Percentiles rank a stretch among this genome's conserved stretches.
These are phyloP conservation scores for Camellia sinensis DNA, from an alignment of 148 eudicot genomes.

Conservation along the genomic window DNA sequence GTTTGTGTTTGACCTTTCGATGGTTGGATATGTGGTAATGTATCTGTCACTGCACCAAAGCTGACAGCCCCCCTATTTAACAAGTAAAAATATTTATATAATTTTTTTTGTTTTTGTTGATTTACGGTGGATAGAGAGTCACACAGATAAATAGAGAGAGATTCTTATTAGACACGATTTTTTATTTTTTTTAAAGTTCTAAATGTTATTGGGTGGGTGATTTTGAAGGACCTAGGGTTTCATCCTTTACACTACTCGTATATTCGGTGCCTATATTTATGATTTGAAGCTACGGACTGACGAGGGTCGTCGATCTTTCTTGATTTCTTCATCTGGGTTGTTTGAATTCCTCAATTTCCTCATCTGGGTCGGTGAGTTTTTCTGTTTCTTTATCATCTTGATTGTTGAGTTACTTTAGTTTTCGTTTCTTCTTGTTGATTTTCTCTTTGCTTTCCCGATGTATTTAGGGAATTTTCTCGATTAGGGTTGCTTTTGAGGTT, in stretches of 20 bases:
- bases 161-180: conserved; percentile 13
- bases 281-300: conserved; percentile 25
- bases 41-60: conserved; percentile 27
- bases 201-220: conserved; percentile 26
- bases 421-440: conserved; percentile 8
- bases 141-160: conserved; percentile 6
- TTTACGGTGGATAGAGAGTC: conserved; percentile 22
- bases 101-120: conserved; percentile 13
- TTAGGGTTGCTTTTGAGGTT: conserved; percentile 3
- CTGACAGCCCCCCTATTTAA: conserved; percentile 16
- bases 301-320: conserved; percentile 28
- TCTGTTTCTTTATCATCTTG: conserved; percentile 1
- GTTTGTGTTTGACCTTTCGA: conserved; percentile 24
- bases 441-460: not conserved
- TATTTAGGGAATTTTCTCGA: conserved; percentile 14
- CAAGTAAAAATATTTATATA: conserved; percentile 12
- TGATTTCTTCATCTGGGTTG: conserved; percentile 34
- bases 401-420: not conserved
- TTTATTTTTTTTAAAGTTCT: conserved; percentile 5
- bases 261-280: conserved; percentile 4
- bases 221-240: conserved; percentile 29
- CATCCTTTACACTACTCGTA: conserved; percentile 20
- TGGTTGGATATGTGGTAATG: conserved; percentile 22
- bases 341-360: conserved; percentile 15
- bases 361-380: conserved; percentile 29